phyloP scores from a whole-genome alignment of 179 eudicot genomes.

The Beta corolliflora region DNA sequence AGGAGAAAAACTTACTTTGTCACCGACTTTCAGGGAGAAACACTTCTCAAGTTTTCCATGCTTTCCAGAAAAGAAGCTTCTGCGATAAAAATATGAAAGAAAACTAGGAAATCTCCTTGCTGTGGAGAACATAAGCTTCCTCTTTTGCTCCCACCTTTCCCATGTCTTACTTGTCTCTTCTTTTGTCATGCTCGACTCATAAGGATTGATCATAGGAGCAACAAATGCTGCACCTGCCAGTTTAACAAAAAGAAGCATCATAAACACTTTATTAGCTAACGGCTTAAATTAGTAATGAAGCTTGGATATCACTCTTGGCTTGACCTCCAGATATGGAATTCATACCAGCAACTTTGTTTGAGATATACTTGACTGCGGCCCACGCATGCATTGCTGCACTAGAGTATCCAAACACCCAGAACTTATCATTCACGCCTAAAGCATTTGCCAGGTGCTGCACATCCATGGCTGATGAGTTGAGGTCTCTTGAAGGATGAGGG shows the following conservation, averaged over 20 bases:
- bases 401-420: conserved; percentile 88
- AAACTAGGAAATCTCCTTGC: conserved; percentile 71
- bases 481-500: conserved; percentile 69
- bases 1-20: conserved; percentile 47
- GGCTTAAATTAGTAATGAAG: not conserved
- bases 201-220: conserved; percentile 85
- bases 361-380: conserved; percentile 80
- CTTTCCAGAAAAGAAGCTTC: conserved; percentile 76
- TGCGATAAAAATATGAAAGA: conserved; percentile 58
- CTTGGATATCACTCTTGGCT: not conserved
- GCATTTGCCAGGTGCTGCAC: conserved; percentile 63
- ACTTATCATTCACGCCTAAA: conserved; percentile 57
- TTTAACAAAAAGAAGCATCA: conserved; percentile 15
- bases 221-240: conserved; percentile 73
- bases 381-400: conserved; percentile 82
- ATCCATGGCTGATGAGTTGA: conserved; percentile 81
- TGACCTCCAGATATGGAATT: not conserved
- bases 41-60: conserved; percentile 76
- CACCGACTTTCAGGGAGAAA: conserved; percentile 62
- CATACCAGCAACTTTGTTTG: conserved; percentile 70
- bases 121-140: conserved; percentile 66
- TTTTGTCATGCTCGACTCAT: conserved; percentile 78
- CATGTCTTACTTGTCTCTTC: conserved; percentile 71
- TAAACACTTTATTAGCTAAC: not conserved
- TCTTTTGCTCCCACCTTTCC: conserved; percentile 70